A percentile compares a stretch with the other conserved stretches of the same genome.
phyloP scores from a whole-genome alignment of 2,329 filamentous ascomycete species.

The Stachybotrys elegans region DNA sequence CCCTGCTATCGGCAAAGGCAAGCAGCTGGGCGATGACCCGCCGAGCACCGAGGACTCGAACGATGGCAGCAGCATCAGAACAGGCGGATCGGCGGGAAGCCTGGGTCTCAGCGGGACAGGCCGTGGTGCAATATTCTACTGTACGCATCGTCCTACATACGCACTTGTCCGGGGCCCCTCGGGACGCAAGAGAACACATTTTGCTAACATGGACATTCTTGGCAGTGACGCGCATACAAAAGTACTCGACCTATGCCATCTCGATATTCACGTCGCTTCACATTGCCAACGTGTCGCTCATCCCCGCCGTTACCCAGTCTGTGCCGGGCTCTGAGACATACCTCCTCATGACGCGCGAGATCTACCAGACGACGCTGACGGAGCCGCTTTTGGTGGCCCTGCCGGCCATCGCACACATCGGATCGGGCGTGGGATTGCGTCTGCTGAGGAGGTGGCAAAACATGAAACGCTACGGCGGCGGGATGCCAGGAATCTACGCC shows the following conservation, averaged over 20 bases:
- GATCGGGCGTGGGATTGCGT: slow-evolving; percentile 71
- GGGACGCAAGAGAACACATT: too few species aligned
- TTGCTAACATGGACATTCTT: background rate
- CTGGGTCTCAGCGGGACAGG: slow-evolving; percentile 56
- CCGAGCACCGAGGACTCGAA: slow-evolving; percentile 31
- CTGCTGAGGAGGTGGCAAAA: slow-evolving; percentile 69
- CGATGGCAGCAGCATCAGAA: slow-evolving; percentile 25
- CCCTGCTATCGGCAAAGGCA: slow-evolving; percentile 39
- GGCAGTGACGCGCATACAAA: slow-evolving; percentile 58
- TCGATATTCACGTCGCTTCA: slow-evolving; percentile 72
- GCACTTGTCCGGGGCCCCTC: too few species aligned
- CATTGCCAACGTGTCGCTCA: slow-evolving; percentile 74
- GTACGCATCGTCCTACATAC: slow-evolving; percentile 44
- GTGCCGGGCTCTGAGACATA: slow-evolving; percentile 75
- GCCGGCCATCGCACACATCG: slow-evolving; percentile 70
- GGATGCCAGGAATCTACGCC: slow-evolving; percentile 47
- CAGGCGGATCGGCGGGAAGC: slow-evolving; percentile 38
- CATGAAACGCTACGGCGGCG: slow-evolving; percentile 69
- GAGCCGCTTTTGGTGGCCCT: slow-evolving; percentile 76
- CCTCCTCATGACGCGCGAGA: slow-evolving; percentile 83
- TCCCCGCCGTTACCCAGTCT: slow-evolving; percentile 69
- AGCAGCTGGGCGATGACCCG: slow-evolving; percentile 29
- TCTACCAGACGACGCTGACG: slow-evolving; percentile 79
- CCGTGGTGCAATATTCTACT: slow-evolving; percentile 70
- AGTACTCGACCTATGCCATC: slow-evolving; percentile 84